Evolutionary conservation across 371 early-diverging fungal species (phyloP), one percentile per base, ranked within the genome.

Genomic region (Mucor irregularis): DNA sequence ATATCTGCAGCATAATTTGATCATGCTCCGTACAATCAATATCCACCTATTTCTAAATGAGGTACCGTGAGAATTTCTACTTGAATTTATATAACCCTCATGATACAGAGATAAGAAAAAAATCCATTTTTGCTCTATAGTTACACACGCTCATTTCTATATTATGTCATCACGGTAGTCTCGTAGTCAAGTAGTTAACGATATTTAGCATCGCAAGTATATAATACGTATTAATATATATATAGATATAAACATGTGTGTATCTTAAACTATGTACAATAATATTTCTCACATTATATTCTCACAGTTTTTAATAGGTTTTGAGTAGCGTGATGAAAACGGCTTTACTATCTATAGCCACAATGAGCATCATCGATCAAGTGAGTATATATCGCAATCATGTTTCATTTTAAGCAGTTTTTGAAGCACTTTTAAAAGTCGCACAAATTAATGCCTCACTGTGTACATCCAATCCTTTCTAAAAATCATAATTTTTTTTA

Each of bases 61-160:
- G 42, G 38, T 33, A 52, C 53, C 53, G 53, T 52, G 53, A 52
- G 53, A 52, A 52, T 42, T 42, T 31, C 42, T 31, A 31, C 33
- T 28, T 22, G n/a, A 24, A 26, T n/a, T n/a, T n/a, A n/a, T n/a
- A n/a, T n/a, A n/a, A n/a, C n/a, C n/a, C n/a, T n/a, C n/a, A n/a
- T n/a, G n/a, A n/a, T n/a, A n/a, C n/a, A n/a, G n/a, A 30, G 53
- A 52, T 52, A 52, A 52, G 53, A 22, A 22, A 42, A 6, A 3
- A 38, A 35, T 14, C 9, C 37, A 11, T 7, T 39, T 39, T 38
- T 38, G n/a, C 19, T 38, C n/a, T 21, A 24, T 42, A 10, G 42
- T 42, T 42, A 42, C 42, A 42, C 42, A 3, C 13, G 11, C 3
- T n/a, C 8, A 10, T 42, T 7, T 11, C 14, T 42, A 11, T 3